Evolutionary conservation across 2,329 filamentous ascomycete genomes (phyloP).

Genomic region (Epichloe elymi): DNA sequence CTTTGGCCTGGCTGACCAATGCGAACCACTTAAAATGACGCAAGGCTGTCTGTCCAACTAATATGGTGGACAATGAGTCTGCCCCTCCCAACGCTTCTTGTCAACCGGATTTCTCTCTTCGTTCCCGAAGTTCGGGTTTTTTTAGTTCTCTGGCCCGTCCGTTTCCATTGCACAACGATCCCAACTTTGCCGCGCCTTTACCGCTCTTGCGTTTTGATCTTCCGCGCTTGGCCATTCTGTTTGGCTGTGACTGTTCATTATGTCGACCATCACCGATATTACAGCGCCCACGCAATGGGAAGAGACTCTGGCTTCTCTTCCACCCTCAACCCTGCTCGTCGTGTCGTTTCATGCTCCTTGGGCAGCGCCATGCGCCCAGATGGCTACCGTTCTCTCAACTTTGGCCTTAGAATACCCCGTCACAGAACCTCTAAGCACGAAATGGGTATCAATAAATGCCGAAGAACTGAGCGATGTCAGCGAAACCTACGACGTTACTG

Average conservation of each 20-base stretch:
- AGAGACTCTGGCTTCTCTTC: slow-evolving; percentile 50
- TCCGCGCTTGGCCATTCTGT: neutral
- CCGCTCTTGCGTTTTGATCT: neutral
- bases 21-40: slow-evolving; percentile 11
- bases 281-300: slow-evolving; percentile 62
- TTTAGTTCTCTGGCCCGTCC: slow-evolving; percentile 1
- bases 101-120: neutral
- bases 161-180: slow-evolving; percentile 1
- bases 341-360: slow-evolving; percentile 94
- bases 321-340: slow-evolving; percentile 60
- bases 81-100: neutral
- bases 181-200: neutral
- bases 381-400: slow-evolving; percentile 73
- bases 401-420: slow-evolving; percentile 77
- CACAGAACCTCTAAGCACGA: slow-evolving; percentile 50
- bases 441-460: slow-evolving; percentile 85
- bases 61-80: slow-evolving; percentile 1
- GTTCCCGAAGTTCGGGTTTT: slow-evolving; percentile 8
- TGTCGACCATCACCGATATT: slow-evolving; percentile 71
- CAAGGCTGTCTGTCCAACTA: slow-evolving; percentile 7
- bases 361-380: slow-evolving; percentile 92
- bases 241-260: slow-evolving; percentile 21
- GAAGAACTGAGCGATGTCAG: slow-evolving; percentile 88
- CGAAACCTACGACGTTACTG: slow-evolving; percentile 86
- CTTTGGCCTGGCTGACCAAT: neutral